These are phyloP conservation scores for Pisolithus albus DNA, from an alignment of 768 basidiomycete species.

Conservation along the genomic window DNA sequence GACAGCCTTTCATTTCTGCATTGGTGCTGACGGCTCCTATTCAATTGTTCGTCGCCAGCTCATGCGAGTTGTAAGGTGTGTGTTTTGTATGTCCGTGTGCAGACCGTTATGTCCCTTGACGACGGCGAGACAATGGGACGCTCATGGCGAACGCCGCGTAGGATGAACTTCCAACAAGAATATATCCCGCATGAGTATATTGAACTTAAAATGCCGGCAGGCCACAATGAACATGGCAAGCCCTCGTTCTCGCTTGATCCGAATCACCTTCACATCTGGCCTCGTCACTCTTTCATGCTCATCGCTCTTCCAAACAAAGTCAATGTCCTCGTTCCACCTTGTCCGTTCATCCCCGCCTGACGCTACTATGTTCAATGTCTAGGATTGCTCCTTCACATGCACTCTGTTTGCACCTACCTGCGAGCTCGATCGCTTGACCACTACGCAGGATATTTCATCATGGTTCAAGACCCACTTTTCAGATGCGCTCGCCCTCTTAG, in stretches of 20 bases:
- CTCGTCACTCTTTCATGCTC: constrained; percentile 98
- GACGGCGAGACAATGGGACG: background rate
- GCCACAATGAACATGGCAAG: constrained; percentile 50
- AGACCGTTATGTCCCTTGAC: background rate
- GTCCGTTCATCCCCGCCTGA: constrained; percentile 18
- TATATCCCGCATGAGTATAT: constrained; percentile 96
- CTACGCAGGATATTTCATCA: constrained; percentile 45
- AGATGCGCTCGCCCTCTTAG: constrained; percentile 82
- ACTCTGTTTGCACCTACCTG: constrained; percentile 86
- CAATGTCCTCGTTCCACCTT: constrained; percentile 21
- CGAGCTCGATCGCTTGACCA: constrained; percentile 63
- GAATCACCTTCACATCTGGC: constrained; percentile 98
- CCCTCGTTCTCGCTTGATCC: constrained; percentile 81
- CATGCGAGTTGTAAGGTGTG: constrained; percentile 90
- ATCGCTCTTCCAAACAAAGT: constrained; percentile 98
- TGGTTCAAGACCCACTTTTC: constrained; percentile 87
- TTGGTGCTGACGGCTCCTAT: constrained; percentile 94
- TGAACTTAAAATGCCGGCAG: constrained; percentile 92
- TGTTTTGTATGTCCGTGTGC: constrained; percentile 3
- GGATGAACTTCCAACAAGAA: constrained; percentile 92
- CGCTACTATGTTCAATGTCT: constrained; percentile 16
- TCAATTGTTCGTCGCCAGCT: constrained; percentile 86
- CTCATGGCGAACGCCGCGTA: constrained; percentile 28
- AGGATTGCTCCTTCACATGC: constrained; percentile 98
- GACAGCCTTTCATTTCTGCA: constrained; percentile 66